These are phyloP conservation scores for Plantago lanceolata DNA, from an alignment of 305 asterid species.

Conservation along the genomic window DNA sequence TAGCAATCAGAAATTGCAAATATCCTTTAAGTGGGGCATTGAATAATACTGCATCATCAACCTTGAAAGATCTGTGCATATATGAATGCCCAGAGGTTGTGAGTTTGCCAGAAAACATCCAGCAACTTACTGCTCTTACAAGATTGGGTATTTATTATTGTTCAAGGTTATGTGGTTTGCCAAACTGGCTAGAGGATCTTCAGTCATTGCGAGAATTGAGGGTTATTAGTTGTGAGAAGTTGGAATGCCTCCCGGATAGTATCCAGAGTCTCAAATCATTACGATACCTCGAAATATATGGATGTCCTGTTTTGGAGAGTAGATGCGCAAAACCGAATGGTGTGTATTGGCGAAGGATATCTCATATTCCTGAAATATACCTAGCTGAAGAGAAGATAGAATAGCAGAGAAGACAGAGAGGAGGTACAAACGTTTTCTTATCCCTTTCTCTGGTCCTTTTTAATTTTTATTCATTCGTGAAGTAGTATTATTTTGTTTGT, in stretches of 20 bases:
- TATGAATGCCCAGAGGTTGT: constrained; percentile 11
- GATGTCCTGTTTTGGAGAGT: constrained; percentile 21
- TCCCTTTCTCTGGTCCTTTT: too few species aligned
- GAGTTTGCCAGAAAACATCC: constrained; percentile 12
- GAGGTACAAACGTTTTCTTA: too few species aligned
- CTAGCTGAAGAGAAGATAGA: too few species aligned
- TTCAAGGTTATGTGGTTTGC: constrained; percentile 12
- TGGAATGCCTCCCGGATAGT: constrained; percentile 25
- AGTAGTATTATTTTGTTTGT: too few species aligned
- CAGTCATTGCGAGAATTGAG: constrained; percentile 8
- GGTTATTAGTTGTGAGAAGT: constrained; percentile 2
- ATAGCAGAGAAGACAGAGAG: too few species aligned
- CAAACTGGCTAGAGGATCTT: constrained; percentile 25
- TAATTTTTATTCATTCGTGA: too few species aligned
- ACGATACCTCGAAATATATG: constrained; percentile 2
- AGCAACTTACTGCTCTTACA: constrained; percentile 12
- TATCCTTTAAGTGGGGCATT: constrained; percentile 19
- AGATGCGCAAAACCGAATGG: constrained; percentile 28
- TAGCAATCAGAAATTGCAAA: not conserved
- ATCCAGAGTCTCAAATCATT: constrained; percentile 23
- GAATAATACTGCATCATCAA: not conserved
- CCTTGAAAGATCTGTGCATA: too few species aligned
- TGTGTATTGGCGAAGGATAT: constrained; percentile 28
- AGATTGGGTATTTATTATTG: not conserved
- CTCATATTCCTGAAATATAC: constrained; percentile 24